Evolutionary conservation across 805 yeast species (phyloP).

Genomic region (Kodamaea kakaduensis): DNA sequence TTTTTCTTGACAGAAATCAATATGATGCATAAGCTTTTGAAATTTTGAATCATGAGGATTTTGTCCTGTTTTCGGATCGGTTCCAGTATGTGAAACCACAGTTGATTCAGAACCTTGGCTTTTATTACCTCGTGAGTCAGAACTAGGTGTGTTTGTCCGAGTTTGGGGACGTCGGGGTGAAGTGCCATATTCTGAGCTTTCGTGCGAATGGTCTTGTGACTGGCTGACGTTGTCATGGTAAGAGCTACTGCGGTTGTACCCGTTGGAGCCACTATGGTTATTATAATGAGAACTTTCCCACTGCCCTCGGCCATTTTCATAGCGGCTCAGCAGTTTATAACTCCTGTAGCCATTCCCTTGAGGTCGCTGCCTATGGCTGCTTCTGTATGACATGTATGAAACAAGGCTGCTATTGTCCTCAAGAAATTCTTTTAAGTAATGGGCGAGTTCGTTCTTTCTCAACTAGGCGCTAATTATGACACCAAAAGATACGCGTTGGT

Average conservation of each 20-base stretch:
- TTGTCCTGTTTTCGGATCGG: slow-evolving; percentile 29
- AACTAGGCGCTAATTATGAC: too few relatives aligned
- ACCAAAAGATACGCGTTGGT: too few relatives aligned
- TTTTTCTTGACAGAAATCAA: slow-evolving; percentile 13
- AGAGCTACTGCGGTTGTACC: background rate
- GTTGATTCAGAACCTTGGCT: background rate
- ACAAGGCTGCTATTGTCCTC: too few relatives aligned
- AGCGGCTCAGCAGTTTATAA: background rate
- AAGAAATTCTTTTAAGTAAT: too few relatives aligned
- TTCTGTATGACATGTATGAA: slow-evolving; percentile 3
- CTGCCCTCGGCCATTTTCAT: background rate
- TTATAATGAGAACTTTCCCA: background rate
- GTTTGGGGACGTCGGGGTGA: background rate
- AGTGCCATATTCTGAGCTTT: background rate
- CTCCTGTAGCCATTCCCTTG: background rate
- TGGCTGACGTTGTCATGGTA: background rate
- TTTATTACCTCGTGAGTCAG: background rate
- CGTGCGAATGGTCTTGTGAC: slow-evolving; percentile 4
- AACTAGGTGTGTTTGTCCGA: background rate
- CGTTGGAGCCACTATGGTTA: background rate
- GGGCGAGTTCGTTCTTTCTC: too few relatives aligned
- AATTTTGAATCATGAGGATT: slow-evolving; percentile 30
- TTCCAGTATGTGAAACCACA: slow-evolving; percentile 19
- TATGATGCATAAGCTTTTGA: slow-evolving; percentile 28
- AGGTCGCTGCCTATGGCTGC: slow-evolving; percentile 3